Conservation (phyloP, 2,329 filamentous ascomycete genomes). For the Emydomyces testavorans region DNA sequence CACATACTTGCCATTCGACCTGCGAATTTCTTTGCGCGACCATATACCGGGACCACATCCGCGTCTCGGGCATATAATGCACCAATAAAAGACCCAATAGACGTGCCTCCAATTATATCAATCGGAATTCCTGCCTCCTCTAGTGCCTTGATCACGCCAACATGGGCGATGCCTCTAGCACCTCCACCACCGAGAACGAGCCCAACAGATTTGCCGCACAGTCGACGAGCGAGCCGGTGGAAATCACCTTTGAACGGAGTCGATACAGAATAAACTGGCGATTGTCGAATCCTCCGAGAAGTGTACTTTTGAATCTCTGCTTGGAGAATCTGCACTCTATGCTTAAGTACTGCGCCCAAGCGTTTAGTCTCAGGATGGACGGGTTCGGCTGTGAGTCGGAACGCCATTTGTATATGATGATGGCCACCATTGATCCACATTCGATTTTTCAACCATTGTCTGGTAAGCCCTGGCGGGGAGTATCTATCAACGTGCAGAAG, state of each 20-base stretch:
- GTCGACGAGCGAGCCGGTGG: conserved; percentile 73
- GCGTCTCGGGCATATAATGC: conserved; percentile 92
- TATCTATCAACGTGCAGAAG: conserved; percentile 82
- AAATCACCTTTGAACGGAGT: conserved; percentile 95
- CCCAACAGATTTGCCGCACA: conserved; percentile 90
- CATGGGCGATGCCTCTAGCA: conserved; percentile 79
- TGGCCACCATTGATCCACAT: conserved; percentile 98
- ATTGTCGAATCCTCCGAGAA: conserved; percentile 77
- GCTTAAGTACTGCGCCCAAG: conserved; percentile 76
- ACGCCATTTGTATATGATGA: conserved; percentile 93
- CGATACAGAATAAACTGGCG: conserved; percentile 78
- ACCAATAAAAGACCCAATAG: conserved; percentile 90
- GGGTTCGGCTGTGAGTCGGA: conserved; percentile 63
- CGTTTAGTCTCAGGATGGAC: conserved; percentile 63
- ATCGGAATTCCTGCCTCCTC: conserved; percentile 96
- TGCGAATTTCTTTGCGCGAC: conserved; percentile 90
- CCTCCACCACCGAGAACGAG: conserved; percentile 89
- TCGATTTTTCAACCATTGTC: conserved; percentile 81
- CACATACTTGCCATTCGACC: conserved; percentile 99
- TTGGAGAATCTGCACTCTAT: conserved; percentile 85
- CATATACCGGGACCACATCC: conserved; percentile 93
- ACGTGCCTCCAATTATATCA: conserved; percentile 89
- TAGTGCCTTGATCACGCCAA: conserved; percentile 86
- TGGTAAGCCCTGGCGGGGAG: conserved; percentile 69
- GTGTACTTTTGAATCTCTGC: conserved; percentile 98